Conservation (phyloP, 202 grass and related monocot genomes). For the Dendrocalamus latiflorus region DNA sequence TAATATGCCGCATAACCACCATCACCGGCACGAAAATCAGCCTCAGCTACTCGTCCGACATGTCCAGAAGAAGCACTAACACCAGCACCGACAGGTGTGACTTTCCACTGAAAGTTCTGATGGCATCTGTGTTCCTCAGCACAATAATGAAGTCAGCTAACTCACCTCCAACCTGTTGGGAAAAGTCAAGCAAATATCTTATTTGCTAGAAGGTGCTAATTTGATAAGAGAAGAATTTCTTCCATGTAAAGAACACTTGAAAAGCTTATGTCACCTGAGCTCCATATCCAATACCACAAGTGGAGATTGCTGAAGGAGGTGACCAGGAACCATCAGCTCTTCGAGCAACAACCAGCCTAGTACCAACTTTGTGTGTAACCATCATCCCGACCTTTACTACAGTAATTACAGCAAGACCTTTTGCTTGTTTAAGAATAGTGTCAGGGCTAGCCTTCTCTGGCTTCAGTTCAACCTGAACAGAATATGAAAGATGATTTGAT, state of each 20-base stretch:
- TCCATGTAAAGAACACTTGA: constrained; percentile 17
- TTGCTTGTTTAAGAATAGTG: no score
- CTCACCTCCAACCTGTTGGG: constrained; percentile 70
- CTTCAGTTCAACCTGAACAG: constrained; percentile 54
- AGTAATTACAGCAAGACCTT: no score
- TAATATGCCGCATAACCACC: no score
- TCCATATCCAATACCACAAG: no score
- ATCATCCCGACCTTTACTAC: no score
- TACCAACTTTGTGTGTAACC: no score
- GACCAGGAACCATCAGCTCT: no score
- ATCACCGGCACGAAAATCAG: no score
- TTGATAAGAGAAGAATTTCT: not conserved
- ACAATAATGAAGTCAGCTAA: constrained; percentile 86
- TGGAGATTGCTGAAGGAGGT: no score
- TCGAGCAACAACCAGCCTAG: no score
- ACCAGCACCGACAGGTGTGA: constrained; percentile 47
- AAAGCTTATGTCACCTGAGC: constrained; percentile 53
- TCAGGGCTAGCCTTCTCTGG: constrained; percentile 62
- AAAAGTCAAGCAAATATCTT: constrained; percentile 12
- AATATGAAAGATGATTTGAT: not conserved
- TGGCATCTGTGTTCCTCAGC: constrained; percentile 72
- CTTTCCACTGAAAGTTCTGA: constrained; percentile 73
- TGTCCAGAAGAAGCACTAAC: constrained; percentile 38
- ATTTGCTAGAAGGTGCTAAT: not conserved
- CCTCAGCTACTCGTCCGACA: constrained; percentile 58